Percentiles rank a stretch among this genome's conserved stretches.
phyloP scores from a whole-genome alignment of 2,329 filamentous ascomycete genomes.

The Neofusicoccum parvum region DNA sequence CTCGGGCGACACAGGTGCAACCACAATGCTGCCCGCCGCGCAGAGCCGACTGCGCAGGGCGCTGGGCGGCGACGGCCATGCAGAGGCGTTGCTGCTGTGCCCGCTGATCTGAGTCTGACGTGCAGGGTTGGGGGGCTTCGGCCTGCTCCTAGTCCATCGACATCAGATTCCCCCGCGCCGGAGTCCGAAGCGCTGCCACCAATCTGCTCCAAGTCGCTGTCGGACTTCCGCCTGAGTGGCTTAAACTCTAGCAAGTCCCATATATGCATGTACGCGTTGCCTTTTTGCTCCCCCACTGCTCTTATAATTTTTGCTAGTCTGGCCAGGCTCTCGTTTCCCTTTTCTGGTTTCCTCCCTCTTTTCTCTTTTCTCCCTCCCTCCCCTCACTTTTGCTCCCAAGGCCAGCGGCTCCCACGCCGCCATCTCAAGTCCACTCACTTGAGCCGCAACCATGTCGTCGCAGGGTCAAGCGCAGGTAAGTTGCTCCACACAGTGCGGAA shows the following conservation, averaged over 20 bases:
- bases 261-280: conserved; percentile 18
- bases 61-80: conserved; percentile 4
- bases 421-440: background rate
- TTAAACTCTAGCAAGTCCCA: background rate
- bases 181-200: conserved; percentile 16
- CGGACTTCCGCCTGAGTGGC: conserved; percentile 11
- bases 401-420: background rate
- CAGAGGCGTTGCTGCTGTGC: conserved; percentile 10
- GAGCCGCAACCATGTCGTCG: conserved; percentile 9
- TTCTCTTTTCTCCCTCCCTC: background rate
- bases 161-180: conserved; percentile 18
- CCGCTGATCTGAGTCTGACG: conserved; percentile 17
- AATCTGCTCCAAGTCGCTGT: background rate
- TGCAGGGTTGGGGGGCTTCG: conserved; percentile 9
- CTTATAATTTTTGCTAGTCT: background rate
- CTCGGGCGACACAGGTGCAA: conserved; percentile 6
- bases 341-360: background rate
- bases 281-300: background rate
- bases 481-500: background rate
- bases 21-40: background rate
- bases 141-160: conserved; percentile 1
- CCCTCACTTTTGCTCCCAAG: background rate
- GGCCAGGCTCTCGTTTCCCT: background rate
- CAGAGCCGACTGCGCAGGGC: background rate
- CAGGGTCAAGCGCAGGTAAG: conserved; percentile 5